Evolutionary conservation across 805 yeast species (phyloP).

Genomic region (Zygoascus tannicola): DNA sequence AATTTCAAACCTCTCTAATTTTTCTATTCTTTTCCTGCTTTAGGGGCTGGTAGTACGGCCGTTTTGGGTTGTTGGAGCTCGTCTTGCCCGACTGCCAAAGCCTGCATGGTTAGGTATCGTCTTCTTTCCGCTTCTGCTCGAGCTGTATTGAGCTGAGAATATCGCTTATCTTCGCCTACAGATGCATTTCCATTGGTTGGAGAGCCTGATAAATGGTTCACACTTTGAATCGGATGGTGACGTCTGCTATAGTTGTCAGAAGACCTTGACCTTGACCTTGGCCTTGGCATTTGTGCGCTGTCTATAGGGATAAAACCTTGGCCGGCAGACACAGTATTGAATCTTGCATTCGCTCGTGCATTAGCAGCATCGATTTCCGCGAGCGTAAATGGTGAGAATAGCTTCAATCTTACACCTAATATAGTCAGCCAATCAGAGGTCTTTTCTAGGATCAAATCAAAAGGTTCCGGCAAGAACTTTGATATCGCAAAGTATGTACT

Average conservation of each 20-base stretch:
- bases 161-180: too few relatives aligned
- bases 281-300: background rate
- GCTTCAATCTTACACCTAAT: conserved; percentile 34
- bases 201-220: background rate
- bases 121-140: conserved; percentile 30
- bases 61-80: conserved; percentile 9
- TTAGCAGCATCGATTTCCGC: conserved; percentile 67
- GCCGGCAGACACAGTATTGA: background rate
- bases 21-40: conserved; percentile 6
- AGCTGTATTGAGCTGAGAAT: conserved; percentile 12
- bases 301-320: background rate
- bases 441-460: conserved; percentile 44
- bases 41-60: conserved; percentile 13
- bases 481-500: conserved; percentile 79
- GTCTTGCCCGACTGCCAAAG: conserved; percentile 20
- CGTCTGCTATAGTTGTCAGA: background rate
- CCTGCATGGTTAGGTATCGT: conserved; percentile 27
- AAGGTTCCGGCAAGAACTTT: conserved; percentile 68
- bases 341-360: conserved; percentile 64
- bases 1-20: too few relatives aligned
- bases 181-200: background rate
- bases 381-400: conserved; percentile 55
- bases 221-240: background rate
- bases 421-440: conserved; percentile 39
- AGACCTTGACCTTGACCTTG: background rate